Base-by-base conservation (phyloP, 306 rosid species). In the Calophaca sinica region DNA sequence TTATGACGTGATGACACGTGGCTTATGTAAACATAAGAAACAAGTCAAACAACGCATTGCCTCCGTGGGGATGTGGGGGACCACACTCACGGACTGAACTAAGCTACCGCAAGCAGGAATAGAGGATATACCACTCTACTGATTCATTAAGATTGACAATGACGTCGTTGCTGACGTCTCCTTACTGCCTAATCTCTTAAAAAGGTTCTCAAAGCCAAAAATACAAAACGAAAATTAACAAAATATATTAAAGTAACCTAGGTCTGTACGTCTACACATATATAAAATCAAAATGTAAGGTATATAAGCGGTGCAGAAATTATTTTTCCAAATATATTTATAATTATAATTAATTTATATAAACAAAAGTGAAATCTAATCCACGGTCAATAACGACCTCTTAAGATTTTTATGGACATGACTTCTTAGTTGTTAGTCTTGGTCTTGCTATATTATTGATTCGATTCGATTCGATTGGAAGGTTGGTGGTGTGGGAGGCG, bases 81-180 rank as follows among this genome's bases (percentile, higher is more conserved):
- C 80, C 81, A 58, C 51, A 35, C 20, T 67, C 75, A 77, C 68
- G 81, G 75, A 55, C 62, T 32, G 20, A 76, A 5, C 48, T 31
- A 46, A 6, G 67, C 9, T 61, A 2, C 36, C 2, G 9, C 13
- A 36, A 48, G 51, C 6, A 0, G 36, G 4, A 33, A 33, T 33
- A 33, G 0, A 5, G 59, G 58, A 60, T 57, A 53, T 54, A 38
- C 11, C 33, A 41, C 33, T 20, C 4, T 20, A 59, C 28, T 2
- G 15, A 5, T 46, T 59, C 70, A 11, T 15, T 7, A 6, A 5
- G 5, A 45, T 20, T 5, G 0, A 51, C 3, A 33, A 52, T 73
- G 74, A 67, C 71, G 75, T 9, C 2, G 58, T 2, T 65, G 83
- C 36, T 57, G 62, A 31, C 79, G 75, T 50, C 6, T 29, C 7